Evolutionary conservation across 1,139 yeast genomes (phyloP).

Genomic region (Debaryomyces robertsiae): DNA sequence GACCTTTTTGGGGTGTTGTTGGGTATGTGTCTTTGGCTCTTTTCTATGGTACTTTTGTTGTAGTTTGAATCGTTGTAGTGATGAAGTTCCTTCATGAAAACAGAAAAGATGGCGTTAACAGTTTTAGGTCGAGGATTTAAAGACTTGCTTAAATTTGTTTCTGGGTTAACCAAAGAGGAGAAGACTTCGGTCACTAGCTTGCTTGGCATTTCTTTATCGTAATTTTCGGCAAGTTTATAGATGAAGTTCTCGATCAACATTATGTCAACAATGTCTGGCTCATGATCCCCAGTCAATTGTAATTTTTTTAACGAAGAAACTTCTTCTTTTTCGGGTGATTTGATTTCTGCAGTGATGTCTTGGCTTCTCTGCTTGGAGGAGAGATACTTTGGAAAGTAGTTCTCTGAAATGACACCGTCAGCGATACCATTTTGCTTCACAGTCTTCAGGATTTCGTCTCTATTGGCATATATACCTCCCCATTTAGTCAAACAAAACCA

Average conservation of each 20-base stretch:
- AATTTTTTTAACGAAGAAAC: conserved; percentile 8
- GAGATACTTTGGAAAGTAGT: conserved; percentile 16
- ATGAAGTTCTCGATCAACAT: conserved; percentile 37
- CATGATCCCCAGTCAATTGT: conserved; percentile 7
- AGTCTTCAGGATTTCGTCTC: conserved; percentile 15
- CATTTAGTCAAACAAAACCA: conserved; percentile 37
- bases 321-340: neutral
- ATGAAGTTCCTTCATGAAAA: conserved; percentile 37
- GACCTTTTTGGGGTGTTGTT: conserved; percentile 29
- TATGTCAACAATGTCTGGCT: conserved; percentile 16
- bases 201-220: conserved; percentile 23
- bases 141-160: conserved; percentile 19
- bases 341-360: conserved; percentile 1
- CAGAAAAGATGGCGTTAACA: conserved; percentile 32
- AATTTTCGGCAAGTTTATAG: conserved; percentile 33
- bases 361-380: conserved; percentile 8
- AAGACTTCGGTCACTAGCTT: conserved; percentile 28
- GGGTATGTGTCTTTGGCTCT: conserved; percentile 17
- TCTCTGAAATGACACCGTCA: conserved; percentile 14
- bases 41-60: conserved; percentile 21
- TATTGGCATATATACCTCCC: conserved; percentile 32
- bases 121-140: conserved; percentile 30
- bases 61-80: conserved; percentile 38
- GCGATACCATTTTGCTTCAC: conserved; percentile 13
- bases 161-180: conserved; percentile 23